phyloP scores from a whole-genome alignment of 2,329 filamentous ascomycete species.

The Sporothrix dimorphospora region DNA sequence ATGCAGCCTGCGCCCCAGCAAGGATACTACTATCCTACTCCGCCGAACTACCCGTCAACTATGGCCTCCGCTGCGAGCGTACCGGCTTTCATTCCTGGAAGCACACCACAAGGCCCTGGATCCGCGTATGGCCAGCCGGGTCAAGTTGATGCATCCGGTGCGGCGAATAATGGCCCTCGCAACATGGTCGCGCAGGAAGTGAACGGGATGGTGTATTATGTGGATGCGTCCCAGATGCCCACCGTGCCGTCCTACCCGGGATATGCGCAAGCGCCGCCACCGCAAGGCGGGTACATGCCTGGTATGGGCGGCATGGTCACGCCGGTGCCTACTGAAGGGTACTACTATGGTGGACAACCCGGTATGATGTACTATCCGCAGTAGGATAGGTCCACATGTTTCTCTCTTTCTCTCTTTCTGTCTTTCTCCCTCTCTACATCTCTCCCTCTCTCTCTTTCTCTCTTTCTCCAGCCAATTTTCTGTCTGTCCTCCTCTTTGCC shows the following conservation, averaged over 20 bases:
- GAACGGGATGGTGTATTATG: constrained; percentile 96
- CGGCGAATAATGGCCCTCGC: constrained; percentile 46
- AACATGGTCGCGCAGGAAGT: constrained; percentile 78
- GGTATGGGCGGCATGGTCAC: constrained; percentile 72
- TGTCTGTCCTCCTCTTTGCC: no score
- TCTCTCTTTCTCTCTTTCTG: not conserved
- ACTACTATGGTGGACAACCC: constrained; percentile 67
- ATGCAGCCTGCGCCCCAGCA: constrained; percentile 58
- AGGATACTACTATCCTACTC: constrained; percentile 41
- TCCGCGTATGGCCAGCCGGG: constrained; percentile 43
- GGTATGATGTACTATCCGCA: constrained; percentile 66
- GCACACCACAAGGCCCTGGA: constrained; percentile 47
- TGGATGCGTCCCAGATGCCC: constrained; percentile 74
- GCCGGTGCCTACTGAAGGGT: constrained; percentile 62
- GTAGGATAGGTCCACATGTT: constrained; percentile 31
- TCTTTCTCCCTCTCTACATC: not conserved
- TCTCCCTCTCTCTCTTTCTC: not conserved
- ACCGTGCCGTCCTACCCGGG: constrained; percentile 53
- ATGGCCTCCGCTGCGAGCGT: constrained; percentile 47
- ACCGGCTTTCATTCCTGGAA: constrained; percentile 60
- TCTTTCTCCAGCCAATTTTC: no score
- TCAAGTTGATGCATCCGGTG: constrained; percentile 45
- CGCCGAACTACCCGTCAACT: constrained; percentile 37
- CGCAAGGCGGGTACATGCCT: constrained; percentile 54
- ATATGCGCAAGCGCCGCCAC: constrained; percentile 45